Evolutionary conservation across 2,329 filamentous ascomycete genomes (phyloP), one percentile per base, ranked within the genome.

Genomic region (Akanthomyces uredinophilus): DNA sequence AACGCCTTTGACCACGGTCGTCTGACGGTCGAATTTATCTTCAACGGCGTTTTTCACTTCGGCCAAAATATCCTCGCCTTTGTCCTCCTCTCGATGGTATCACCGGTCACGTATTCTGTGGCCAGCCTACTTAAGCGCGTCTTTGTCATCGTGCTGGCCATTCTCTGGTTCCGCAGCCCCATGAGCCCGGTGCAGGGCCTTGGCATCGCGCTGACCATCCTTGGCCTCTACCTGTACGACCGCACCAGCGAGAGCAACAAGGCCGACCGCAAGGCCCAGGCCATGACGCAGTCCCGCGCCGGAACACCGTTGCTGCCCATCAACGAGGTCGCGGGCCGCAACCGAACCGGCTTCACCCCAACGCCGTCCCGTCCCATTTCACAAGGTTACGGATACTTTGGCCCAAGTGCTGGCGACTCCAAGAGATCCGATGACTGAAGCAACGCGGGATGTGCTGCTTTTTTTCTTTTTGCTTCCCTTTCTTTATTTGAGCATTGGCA

Each of bases 1-100:
- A 82, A 93, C 32, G 86, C 89, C 14, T 88, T 90, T 68, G 89
- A 91, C 66, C 88, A 93, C 64, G 91, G 89, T 29, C 86, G 91
- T 2, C 74, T 89, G 50, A 78, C 82, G 0, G 70, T 96, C n/a
- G 95, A 99, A 72, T 98, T 96, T 73, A 74, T 98, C 57, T 98
- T 99, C 82, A 99, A 99, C 74, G 95, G 95, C 61, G 88, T 92
- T 4, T 97, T 96, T 72, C 95, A 99, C 75, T 99, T 98, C 74
- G 91, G 87, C 18, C 95, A 99, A 71, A 97, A 96, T 71, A 96
- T 99, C 59, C 83, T 99, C 60, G 95, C 95, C 0, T 99, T 99
- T 72, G 81, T 96, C 24, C 82, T 99, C 6, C 81, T 99, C 7
- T 96, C 92, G 60, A 90, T 96, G 79, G 90, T 98, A 14, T 96